These are phyloP conservation scores for Arachis hypogaea DNA, from an alignment of 306 rosid species.

Conservation along the genomic window DNA sequence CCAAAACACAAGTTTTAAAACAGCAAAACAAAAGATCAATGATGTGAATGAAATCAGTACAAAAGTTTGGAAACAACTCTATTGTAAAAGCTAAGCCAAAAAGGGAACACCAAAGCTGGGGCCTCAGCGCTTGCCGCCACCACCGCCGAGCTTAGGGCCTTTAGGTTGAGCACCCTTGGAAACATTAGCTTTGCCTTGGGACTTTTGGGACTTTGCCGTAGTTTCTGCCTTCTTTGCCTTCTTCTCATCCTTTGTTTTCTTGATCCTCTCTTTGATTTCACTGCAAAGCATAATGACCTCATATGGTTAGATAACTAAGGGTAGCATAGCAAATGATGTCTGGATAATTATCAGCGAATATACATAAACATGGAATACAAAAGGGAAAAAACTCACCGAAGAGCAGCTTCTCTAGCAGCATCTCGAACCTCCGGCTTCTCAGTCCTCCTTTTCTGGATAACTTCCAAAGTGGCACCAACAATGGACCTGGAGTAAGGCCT, in stretches of 20 bases:
- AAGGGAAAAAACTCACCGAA: constrained; percentile 48
- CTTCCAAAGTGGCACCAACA: constrained; percentile 72
- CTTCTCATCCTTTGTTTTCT: constrained; percentile 90
- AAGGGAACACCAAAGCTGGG: constrained; percentile 30
- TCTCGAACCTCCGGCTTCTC: constrained; percentile 81
- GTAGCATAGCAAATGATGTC: background rate
- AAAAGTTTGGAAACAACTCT: constrained; percentile 14
- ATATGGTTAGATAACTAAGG: background rate
- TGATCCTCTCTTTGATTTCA: constrained; percentile 87
- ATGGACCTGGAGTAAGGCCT: constrained; percentile 79
- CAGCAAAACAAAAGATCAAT: constrained; percentile 19
- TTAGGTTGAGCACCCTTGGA: constrained; percentile 67
- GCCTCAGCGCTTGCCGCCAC: constrained; percentile 82
- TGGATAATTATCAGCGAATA: background rate
- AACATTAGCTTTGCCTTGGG: constrained; percentile 56
- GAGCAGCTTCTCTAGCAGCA: constrained; percentile 86
- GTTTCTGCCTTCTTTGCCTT: constrained; percentile 90
- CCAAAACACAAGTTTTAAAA: constrained; percentile 28
- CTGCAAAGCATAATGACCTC: constrained; percentile 40
- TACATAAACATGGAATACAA: background rate
- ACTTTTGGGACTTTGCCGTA: constrained; percentile 60
- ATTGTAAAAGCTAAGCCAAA: constrained; percentile 23
- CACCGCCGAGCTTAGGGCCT: constrained; percentile 90
- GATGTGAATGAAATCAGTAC: constrained; percentile 37
- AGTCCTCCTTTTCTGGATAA: constrained; percentile 68